These are phyloP conservation scores for Ordospora colligata DNA, from an alignment of 371 early-diverging fungal genomes.

Conservation along the genomic window DNA sequence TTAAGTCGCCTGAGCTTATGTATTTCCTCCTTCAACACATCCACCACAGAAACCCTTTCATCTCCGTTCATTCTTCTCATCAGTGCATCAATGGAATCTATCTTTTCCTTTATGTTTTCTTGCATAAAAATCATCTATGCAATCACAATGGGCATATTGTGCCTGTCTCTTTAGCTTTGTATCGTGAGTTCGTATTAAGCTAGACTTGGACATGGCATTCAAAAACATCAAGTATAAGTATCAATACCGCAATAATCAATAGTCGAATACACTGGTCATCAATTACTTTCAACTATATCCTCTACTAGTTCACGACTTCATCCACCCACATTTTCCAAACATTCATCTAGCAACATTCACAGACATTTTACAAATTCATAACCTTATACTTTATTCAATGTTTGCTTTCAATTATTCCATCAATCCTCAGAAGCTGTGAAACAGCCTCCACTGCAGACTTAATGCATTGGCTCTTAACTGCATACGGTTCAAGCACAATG, in stretches of 20 bases:
- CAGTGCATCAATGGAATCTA: conserved; percentile 52
- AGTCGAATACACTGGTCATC: too few species aligned
- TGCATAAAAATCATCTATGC: conserved; percentile 37
- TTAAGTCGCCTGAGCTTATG: conserved; percentile 54
- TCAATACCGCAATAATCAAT: too few species aligned
- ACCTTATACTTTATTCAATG: conserved; percentile 20
- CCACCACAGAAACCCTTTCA: conserved; percentile 45
- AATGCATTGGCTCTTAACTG: conserved; percentile 94
- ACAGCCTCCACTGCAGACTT: conserved; percentile 93
- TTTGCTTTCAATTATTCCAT: conserved; percentile 60
- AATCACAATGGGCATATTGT: too few species aligned
- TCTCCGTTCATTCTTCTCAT: conserved; percentile 50
- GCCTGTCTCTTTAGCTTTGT: too few species aligned
- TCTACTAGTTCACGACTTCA: too few species aligned
- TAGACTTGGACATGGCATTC: too few species aligned
- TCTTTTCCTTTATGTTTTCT: conserved; percentile 52
- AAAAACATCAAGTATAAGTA: too few species aligned
- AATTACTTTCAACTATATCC: too few species aligned
- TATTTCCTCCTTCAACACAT: conserved; percentile 60
- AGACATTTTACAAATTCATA: background rate
- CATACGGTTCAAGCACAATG: conserved; percentile 94
- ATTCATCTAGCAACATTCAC: too few species aligned
- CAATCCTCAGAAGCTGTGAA: conserved; percentile 59
- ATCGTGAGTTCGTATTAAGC: too few species aligned
- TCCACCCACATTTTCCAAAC: too few species aligned